Evolutionary conservation across 345 rosid genomes (phyloP), one percentile per base, ranked within the genome.

Genomic region (Hibiscus trionum): DNA sequence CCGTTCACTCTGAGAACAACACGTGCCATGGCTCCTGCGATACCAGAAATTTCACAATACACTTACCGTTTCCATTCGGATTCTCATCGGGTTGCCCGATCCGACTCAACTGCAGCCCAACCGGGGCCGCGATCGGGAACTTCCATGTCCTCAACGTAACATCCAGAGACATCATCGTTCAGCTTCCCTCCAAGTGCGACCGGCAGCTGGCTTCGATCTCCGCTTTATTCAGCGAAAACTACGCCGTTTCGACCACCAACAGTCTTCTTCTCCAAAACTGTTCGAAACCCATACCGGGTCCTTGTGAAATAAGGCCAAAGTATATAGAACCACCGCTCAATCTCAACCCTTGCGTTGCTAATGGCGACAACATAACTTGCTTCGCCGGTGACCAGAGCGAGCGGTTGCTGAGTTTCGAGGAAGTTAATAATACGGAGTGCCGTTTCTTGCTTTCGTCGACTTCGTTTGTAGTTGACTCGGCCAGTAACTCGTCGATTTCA

Each of bases 11-110:
- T 2, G 33, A 21, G 33, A 11, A 11, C 6, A 24, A 10, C 11
- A 0, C 0, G 4, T 87, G 94, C 83, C 0, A 0, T 0, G 64
- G 66, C 21, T 52, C 67, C 0, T 91, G 98, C 72, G 85, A 84
- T 33, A 17, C 11, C 1, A 80, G 75, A 4, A 63, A 80, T 19
- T 73, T 62, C 11, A 19, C 73, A 2, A 75, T 12, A 19, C 1
- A 9, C 7, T 76, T 90, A 10, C 77, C 80, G 42, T 88, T 84
- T 69, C 98, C 99, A 0, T 94, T 91, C 74, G 97, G 97, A 21
- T 91, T 91, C 80, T 81, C 95, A 1, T 0, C n/a, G n/a, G 82
- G 67, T 14, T 91, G 91, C 64, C 69, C 19, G 50, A 91, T 95
- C 82, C 44, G 0, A 3, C 75, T 95, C 11, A 29, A 24, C 15